Conservation (phyloP, 805 yeast species). For the Kodamaea hsintzibuensis region DNA sequence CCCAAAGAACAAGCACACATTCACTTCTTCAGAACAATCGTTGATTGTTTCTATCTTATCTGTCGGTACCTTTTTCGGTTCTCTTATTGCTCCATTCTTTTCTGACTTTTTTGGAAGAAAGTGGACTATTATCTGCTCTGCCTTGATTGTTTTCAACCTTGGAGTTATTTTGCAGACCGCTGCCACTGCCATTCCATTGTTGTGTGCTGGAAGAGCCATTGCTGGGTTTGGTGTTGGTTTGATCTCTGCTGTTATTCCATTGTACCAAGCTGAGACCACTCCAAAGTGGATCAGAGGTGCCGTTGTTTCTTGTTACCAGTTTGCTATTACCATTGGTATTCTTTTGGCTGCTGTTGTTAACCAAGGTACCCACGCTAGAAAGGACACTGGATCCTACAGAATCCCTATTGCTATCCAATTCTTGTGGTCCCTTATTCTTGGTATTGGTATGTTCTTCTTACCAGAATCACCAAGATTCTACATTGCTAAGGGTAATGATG, state of each 20-base stretch:
- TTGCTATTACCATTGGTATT: conserved; percentile 41
- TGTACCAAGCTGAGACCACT: conserved; percentile 42
- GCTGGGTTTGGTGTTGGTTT: conserved; percentile 46
- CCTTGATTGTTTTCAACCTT: conserved; percentile 36
- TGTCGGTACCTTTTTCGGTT: conserved; percentile 45
- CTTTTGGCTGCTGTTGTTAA: conserved; percentile 39
- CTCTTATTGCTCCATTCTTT: conserved; percentile 36
- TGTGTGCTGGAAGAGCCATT: conserved; percentile 40
- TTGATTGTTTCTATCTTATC: conserved; percentile 35
- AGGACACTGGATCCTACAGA: conserved; percentile 41
- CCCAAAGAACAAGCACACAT: conserved; percentile 17
- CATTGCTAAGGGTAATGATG: conserved; percentile 28
- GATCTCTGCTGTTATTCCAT: conserved; percentile 40
- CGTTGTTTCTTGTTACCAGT: conserved; percentile 40
- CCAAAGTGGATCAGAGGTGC: conserved; percentile 49
- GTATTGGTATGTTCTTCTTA: conserved; percentile 32
- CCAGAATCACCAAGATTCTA: conserved; percentile 45
- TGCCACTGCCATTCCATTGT: conserved; percentile 34
- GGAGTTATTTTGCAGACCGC: conserved; percentile 42
- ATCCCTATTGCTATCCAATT: conserved; percentile 43
- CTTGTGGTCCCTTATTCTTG: conserved; percentile 35
- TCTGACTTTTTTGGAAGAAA: conserved; percentile 42
- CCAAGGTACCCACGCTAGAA: conserved; percentile 34
- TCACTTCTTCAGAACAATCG: conserved; percentile 23
- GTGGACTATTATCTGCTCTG: conserved; percentile 35